These are phyloP conservation scores for Paspalum vaginatum DNA, from an alignment of 176 grass and related monocot genomes.

Conservation along the genomic window DNA sequence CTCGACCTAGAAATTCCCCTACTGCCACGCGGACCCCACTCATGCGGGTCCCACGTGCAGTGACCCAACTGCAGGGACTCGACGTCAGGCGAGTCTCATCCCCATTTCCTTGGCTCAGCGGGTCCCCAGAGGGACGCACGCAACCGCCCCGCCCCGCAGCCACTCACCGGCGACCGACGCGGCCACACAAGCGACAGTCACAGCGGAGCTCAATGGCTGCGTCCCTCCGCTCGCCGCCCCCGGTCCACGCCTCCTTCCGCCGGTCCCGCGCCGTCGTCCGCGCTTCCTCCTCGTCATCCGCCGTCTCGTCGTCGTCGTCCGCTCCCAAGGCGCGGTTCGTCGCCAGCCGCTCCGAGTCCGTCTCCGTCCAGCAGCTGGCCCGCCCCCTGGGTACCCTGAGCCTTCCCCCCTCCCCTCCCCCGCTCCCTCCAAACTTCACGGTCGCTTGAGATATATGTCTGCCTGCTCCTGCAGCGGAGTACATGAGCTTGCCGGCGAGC, in stretches of 20 bases:
- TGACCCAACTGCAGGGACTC: too few relatives aligned
- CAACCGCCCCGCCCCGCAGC: conserved; percentile 18
- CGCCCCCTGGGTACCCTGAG: conserved; percentile 67
- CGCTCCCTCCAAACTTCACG: neutral
- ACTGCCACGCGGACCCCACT: too few relatives aligned
- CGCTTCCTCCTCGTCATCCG: conserved; percentile 34
- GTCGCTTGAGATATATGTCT: conserved; percentile 5
- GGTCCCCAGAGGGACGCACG: conserved; percentile 5
- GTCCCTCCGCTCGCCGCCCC: conserved; percentile 49
- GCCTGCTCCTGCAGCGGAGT: conserved; percentile 61
- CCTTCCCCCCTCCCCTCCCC: neutral
- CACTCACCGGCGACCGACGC: conserved; percentile 22
- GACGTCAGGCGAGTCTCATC: too few relatives aligned
- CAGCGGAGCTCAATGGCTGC: conserved; percentile 39
- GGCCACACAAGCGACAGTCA: neutral
- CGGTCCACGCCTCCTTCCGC: conserved; percentile 5
- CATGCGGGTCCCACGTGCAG: too few relatives aligned
- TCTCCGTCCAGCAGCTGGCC: conserved; percentile 67
- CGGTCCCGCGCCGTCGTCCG: conserved; percentile 33
- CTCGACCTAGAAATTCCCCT: neutral
- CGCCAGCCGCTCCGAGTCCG: conserved; percentile 78
- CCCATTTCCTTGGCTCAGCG: neutral
- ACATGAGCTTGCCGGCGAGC: conserved; percentile 95
- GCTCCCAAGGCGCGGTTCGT: conserved; percentile 78
- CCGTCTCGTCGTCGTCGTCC: conserved; percentile 51